phyloP scores from a whole-genome alignment of 352 stramenopile genomes.

The Pythium sp. region DNA sequence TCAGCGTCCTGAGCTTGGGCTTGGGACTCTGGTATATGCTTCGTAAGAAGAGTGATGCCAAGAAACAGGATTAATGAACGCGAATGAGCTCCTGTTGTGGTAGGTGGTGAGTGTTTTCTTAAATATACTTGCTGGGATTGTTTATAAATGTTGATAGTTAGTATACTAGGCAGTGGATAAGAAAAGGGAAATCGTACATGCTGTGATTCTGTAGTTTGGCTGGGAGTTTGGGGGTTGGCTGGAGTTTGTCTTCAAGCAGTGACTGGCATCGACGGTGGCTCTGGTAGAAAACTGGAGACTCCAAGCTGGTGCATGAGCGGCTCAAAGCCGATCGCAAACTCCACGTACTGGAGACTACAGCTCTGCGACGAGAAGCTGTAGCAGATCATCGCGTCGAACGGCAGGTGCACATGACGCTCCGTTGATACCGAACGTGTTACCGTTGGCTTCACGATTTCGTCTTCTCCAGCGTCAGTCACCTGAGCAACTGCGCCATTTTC shows the following conservation, averaged over 20 bases:
- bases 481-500: neutral
- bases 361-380: slow-evolving; percentile 58
- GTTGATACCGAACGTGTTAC: neutral
- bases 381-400: slow-evolving; percentile 80
- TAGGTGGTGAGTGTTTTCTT: neutral
- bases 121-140: slow-evolving; percentile 1
- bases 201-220: neutral
- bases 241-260: neutral
- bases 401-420: slow-evolving; percentile 75
- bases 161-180: neutral
- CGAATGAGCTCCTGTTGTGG: neutral
- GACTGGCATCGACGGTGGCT: neutral
- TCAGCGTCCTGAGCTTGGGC: neutral
- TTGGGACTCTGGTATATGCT: neutral
- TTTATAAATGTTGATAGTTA: neutral
- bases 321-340: slow-evolving; percentile 87
- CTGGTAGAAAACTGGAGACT: slow-evolving; percentile 53
- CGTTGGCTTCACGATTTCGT: neutral
- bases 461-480: neutral
- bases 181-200: neutral
- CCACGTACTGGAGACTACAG: slow-evolving; percentile 70
- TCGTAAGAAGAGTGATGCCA: neutral
- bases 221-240: neutral
- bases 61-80: slow-evolving; percentile 4
- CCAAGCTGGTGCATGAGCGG: slow-evolving; percentile 73